Conservation (phyloP, 495 filamentous ascomycete species). For the Podospora pseudocomata region DNA sequence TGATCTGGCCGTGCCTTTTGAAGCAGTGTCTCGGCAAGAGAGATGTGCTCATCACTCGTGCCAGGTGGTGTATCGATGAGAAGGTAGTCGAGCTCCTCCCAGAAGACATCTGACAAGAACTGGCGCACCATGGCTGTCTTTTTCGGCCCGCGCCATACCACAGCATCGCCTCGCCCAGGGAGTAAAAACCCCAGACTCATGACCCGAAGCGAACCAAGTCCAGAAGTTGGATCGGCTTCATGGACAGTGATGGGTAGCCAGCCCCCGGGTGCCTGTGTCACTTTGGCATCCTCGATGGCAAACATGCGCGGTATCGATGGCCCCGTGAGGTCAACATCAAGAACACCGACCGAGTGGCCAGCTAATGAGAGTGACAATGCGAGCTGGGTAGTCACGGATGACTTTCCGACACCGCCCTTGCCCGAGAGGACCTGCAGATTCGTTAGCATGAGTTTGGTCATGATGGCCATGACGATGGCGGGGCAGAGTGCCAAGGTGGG, state of each 20-base stretch:
- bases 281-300: constrained; percentile 80
- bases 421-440: constrained; percentile 76
- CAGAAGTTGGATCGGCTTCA: constrained; percentile 43
- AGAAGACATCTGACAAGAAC: constrained; percentile 88
- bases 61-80: constrained; percentile 95
- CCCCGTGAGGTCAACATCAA: constrained; percentile 94
- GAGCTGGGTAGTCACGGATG: constrained; percentile 90
- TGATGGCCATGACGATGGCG: constrained; percentile 17
- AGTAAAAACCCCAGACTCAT: constrained; percentile 95
- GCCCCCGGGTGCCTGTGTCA: constrained; percentile 81
- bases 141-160: constrained; percentile 96
- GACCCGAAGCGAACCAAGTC: constrained; percentile 67
- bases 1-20: constrained; percentile 57
- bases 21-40: constrained; percentile 80
- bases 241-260: constrained; percentile 89
- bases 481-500: constrained; percentile 11
- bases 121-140: constrained; percentile 99
- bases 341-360: constrained; percentile 84
- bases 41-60: constrained; percentile 96
- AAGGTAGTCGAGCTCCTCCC: constrained; percentile 82
- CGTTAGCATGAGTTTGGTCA: not conserved
- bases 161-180: constrained; percentile 75
- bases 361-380: constrained; percentile 82
- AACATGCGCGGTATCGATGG: constrained; percentile 95
- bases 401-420: constrained; percentile 97